Base-by-base conservation (phyloP, 371 early-diverging fungal species). In the Actinomortierella ambigua region DNA sequence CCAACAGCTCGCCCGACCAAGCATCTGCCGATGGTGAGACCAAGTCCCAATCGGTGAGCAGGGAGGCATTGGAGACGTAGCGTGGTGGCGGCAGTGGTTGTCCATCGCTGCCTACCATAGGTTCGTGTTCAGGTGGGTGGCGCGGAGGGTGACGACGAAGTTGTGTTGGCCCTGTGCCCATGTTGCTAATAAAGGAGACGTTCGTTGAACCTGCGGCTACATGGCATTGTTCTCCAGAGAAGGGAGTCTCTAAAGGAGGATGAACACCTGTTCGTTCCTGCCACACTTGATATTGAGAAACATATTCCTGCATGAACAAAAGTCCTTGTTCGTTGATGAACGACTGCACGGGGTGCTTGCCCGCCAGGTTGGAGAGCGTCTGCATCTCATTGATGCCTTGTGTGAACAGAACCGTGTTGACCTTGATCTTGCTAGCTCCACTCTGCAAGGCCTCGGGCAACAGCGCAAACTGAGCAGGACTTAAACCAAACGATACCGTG, bases 371-470 rank as follows among this genome's bases (percentile, higher is more conserved):
- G 14, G 75, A 66, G 1, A 73, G 48, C 18, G 68, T 60, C 20
- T 73, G 75, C 75, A 73, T 73, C 50, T 73, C 67, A 39, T 73
- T 73, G 57, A 73, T 73, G 5, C 75, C 75, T 27, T 73, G 75
- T 1, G 75, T 60, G 46, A 73, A 73, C 8, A 73, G 28, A 15
- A 67, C 53, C 1, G 75, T 67, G 9, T 41, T 46, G 20, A 73
- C 56, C 27, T 63, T 59, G n/a, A 73, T 73, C 41, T 57, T 66
- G 13, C 63, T 48, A 1, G 59, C 46, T 0, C 67, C 59, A 1
- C 67, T 53, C 27, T 63, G 62, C 29, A 73, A 23, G 8, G 49
- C 20, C 1, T 73, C 75, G 2, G 75, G 75, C 1, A 73, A 63
- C 26, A 73, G 34, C 17, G 67, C 59, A 50, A 73, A 73, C 57